Evolutionary conservation across 306 rosid genomes (phyloP).

Genomic region (Acacia crassicarpa): DNA sequence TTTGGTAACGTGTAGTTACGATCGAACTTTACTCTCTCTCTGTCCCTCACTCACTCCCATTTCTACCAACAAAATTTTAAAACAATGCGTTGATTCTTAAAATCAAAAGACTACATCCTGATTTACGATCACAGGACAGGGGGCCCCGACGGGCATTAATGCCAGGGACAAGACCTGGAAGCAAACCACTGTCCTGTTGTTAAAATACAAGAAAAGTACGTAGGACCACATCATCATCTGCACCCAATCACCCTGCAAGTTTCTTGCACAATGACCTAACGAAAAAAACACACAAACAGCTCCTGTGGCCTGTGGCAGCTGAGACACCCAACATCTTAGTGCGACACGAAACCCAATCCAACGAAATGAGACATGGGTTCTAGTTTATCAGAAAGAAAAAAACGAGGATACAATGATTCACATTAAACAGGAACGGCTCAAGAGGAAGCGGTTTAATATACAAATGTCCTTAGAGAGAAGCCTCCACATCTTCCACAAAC

Average conservation of each 20-base stretch:
- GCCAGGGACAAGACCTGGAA: not conserved
- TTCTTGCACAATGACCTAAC: not conserved
- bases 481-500: not conserved
- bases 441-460: not conserved
- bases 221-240: not conserved
- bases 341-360: not conserved
- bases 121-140: conserved; percentile 7
- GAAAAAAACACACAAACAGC: not conserved
- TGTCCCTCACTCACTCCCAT: not conserved
- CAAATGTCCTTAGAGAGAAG: not conserved
- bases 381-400: not conserved
- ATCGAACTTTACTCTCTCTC: not conserved
- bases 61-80: not conserved
- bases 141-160: conserved; percentile 7
- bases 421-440: not conserved
- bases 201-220: not conserved
- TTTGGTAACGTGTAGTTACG: not conserved
- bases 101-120: not conserved
- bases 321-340: not conserved
- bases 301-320: not conserved
- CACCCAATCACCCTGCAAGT: not conserved
- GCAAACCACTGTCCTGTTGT: not conserved
- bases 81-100: not conserved
- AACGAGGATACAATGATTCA: not conserved
- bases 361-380: not conserved